Conservation (phyloP, 2,329 filamentous ascomycete species). For the Colletotrichum chrysophilum region DNA sequence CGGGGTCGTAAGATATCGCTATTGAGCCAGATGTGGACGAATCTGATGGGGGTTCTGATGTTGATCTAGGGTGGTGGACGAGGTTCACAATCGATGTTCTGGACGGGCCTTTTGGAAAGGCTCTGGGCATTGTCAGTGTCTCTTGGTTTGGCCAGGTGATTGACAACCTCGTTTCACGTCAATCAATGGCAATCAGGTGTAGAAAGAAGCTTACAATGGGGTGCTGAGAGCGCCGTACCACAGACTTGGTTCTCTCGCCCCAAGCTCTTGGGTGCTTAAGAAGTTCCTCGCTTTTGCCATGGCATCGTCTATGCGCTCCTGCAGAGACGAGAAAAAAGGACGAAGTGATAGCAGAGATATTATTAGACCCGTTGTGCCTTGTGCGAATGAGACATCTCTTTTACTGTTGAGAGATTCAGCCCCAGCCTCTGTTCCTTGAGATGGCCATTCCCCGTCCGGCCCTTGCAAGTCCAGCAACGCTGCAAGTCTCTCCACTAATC, state of each 20-base stretch:
- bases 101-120: background rate
- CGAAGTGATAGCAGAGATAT: constrained; percentile 61
- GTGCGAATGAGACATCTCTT: constrained; percentile 66
- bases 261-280: constrained; percentile 47
- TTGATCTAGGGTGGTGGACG: constrained; percentile 55
- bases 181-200: background rate
- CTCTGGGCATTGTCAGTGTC: background rate
- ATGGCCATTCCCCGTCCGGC: constrained; percentile 68
- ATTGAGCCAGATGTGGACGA: constrained; percentile 31
- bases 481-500: constrained; percentile 57
- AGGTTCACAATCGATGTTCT: constrained; percentile 33
- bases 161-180: background rate
- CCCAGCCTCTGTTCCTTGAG: constrained; percentile 54
- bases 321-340: constrained; percentile 59
- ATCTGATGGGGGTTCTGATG: background rate
- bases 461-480: constrained; percentile 65
- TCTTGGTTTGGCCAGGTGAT: constrained; percentile 25
- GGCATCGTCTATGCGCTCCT: constrained; percentile 56
- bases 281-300: constrained; percentile 57
- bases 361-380: constrained; percentile 69
- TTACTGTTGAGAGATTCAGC: constrained; percentile 57
- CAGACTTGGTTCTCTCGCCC: constrained; percentile 64
- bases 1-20: constrained; percentile 38
- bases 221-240: constrained; percentile 72
- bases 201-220: constrained; percentile 51